A percentile compares a stretch with the other conserved stretches of the same genome.
Conservation (phyloP, 371 early-diverging fungal genomes). For the Zancudomyces culisetae region DNA sequence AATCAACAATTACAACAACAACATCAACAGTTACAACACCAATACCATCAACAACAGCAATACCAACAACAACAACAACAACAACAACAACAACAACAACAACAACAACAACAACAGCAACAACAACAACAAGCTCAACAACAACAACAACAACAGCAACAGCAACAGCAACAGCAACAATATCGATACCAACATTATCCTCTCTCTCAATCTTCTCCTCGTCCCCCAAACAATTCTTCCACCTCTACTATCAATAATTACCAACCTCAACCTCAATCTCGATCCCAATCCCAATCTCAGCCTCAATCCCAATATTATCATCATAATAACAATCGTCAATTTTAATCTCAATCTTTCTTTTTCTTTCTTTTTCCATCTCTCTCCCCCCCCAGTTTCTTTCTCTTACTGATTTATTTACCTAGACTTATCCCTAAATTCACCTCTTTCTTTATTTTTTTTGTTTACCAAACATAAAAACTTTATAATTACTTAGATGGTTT, state of each 20-base stretch:
- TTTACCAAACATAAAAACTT: too few species aligned
- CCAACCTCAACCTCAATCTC: neutral
- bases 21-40: conserved; percentile 5
- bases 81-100: conserved; percentile 1
- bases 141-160: conserved; percentile 5
- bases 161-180: conserved; percentile 4
- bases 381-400: too few species aligned
- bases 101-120: conserved; percentile 6
- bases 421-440: too few species aligned
- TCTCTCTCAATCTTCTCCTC: conserved; percentile 5
- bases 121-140: conserved; percentile 3
- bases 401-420: too few species aligned
- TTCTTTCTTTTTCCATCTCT: too few species aligned
- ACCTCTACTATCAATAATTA: neutral
- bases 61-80: neutral
- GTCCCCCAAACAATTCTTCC: neutral
- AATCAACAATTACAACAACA: conserved; percentile 9
- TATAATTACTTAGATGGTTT: too few species aligned
- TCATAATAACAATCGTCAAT: neutral
- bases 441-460: too few species aligned
- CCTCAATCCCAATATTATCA: neutral
- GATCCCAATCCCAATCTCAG: neutral
- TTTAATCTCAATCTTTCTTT: neutral
- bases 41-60: neutral
- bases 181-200: conserved; percentile 2